Base-by-base conservation (phyloP, 2,329 filamentous ascomycete genomes). In the Paraphaeosphaeria minitans region DNA sequence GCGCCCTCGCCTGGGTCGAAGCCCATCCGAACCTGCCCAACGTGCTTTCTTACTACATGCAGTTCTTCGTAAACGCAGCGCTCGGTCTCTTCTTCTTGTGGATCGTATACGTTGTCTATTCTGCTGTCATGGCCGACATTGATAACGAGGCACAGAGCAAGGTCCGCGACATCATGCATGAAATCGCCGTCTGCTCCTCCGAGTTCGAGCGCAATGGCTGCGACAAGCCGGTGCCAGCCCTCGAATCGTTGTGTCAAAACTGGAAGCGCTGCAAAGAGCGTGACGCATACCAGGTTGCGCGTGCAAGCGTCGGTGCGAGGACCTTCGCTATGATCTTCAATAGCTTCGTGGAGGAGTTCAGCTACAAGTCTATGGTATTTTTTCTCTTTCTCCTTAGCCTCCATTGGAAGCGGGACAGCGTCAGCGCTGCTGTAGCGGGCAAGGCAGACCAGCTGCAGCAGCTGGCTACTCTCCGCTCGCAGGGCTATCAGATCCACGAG, bases 271-370 rank as follows among this genome's bases (percentile, higher is more conserved):
- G 95, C 78, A 97, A 97, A 92, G 87, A 89, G 64, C 87, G 89
- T 64, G 91, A 97, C 70, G 89, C 93, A 0, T 83, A 88, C 46
- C 87, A 87, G 56, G 87, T 97, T 56, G 93, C 91, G 65, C 84
- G 89, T 39, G 89, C 94, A 43, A 89, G 89, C 69, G 87, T 97
- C 41, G 92, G 90, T 19, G 93, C 92, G 5, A 89, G 91, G 71
- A 95, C 93, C 27, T 90, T 97, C 72, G 94, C 94, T 0, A 87
- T 92, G 71, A 96, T 99, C 42, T 89, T 98, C 77, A 97, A 98
- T 74, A 89, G 90, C 69, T 97, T 98, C 75, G 89, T 96, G 4
- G 92, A 96, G 68, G 88, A 91, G 6, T 93, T 98, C 76, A 92
- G 90, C 63, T 89, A 92, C 77, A 97, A 97, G 77, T 85, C 87